A percentile compares a stretch with the other conserved stretches of the same genome.
phyloP scores from a whole-genome alignment of 1,284 basidiomycete species.

The Pterulicium gracile region DNA sequence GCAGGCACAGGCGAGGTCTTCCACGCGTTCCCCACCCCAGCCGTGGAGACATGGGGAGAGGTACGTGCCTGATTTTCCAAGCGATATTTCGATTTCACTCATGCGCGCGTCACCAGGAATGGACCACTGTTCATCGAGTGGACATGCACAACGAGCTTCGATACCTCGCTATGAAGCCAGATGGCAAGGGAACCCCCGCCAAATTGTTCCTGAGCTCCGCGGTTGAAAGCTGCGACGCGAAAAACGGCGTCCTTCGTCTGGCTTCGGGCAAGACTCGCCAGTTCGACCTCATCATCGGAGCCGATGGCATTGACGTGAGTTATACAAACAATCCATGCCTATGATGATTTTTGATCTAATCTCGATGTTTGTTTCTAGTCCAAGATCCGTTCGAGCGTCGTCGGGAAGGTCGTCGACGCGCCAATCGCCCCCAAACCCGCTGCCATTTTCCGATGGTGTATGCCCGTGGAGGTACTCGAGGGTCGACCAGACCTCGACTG shows the following conservation, averaged over 20 bases:
- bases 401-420: not conserved
- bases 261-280: not conserved
- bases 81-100: not conserved
- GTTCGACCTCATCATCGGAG: slow-evolving; percentile 3
- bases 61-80: not conserved
- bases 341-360: too few species aligned
- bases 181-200: not conserved
- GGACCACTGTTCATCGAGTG: slow-evolving; percentile 1
- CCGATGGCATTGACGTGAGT: slow-evolving; percentile 4
- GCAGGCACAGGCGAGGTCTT: not conserved
- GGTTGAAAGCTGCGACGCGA: not conserved
- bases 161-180: not conserved
- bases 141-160: not conserved
- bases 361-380: not conserved
- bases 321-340: too few species aligned
- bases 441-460: slow-evolving; percentile 1
- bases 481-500: slow-evolving; percentile 1
- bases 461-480: not conserved
- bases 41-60: not conserved
- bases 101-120: not conserved
- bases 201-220: not conserved
- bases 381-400: not conserved
- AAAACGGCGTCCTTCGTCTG: not conserved
- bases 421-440: not conserved
- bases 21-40: not conserved